Conservation (phyloP, 192 early-diverging fungal species). For the Entomortierella lignicola region DNA sequence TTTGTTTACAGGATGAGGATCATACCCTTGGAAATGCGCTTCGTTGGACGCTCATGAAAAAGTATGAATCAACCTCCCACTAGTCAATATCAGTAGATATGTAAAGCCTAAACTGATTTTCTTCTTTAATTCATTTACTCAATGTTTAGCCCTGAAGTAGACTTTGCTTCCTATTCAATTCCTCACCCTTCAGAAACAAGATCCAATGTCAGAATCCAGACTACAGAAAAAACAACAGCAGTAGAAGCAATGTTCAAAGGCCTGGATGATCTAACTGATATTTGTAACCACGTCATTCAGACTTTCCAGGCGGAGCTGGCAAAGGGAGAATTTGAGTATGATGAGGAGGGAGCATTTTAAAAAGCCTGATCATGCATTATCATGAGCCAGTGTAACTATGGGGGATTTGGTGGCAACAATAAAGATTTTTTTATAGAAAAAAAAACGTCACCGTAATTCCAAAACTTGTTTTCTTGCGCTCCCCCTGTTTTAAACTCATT, state of each 20-base stretch:
- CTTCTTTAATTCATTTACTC: not conserved
- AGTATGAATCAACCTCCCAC: slow-evolving; percentile 67
- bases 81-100: not conserved
- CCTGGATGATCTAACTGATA: slow-evolving; percentile 80
- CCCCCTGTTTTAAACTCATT: not conserved
- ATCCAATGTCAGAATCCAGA: slow-evolving; percentile 94
- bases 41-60: slow-evolving; percentile 94
- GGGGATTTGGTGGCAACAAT: too few relatives aligned
- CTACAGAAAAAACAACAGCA: slow-evolving; percentile 82
- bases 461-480: not conserved
- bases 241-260: slow-evolving; percentile 89
- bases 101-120: not conserved
- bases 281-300: slow-evolving; percentile 75
- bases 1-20: slow-evolving; percentile 92
- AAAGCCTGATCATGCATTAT: not conserved
- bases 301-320: slow-evolving; percentile 70
- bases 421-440: too few relatives aligned
- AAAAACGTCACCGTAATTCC: too few relatives aligned
- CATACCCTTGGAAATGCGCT: slow-evolving; percentile 97
- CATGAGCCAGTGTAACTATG: not conserved
- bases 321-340: slow-evolving; percentile 68
- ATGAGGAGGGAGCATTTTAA: slow-evolving; percentile 50
- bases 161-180: slow-evolving; percentile 96
- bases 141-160: slow-evolving; percentile 76
- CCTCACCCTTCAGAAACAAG: slow-evolving; percentile 97